Evolutionary conservation across 805 yeast genomes (phyloP).

Genomic region (Candida coquimbonensis): DNA sequence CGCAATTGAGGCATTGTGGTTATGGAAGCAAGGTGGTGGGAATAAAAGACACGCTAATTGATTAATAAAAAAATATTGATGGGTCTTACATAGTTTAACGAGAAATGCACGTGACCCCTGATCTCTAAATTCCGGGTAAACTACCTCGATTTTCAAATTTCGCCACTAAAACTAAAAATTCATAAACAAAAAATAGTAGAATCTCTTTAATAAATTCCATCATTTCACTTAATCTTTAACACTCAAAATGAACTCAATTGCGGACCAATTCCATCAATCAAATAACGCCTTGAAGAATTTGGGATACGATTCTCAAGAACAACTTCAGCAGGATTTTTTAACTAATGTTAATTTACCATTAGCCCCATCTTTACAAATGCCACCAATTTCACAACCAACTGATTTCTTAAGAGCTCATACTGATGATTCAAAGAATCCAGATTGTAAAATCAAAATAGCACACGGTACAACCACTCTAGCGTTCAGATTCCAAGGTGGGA

Average conservation of each 20-base stretch:
- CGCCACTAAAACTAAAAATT: conserved; percentile 1
- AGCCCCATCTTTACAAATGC: conserved; percentile 60
- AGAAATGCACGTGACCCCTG: too few relatives aligned
- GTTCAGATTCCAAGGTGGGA: conserved; percentile 92
- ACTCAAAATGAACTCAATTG: conserved; percentile 20
- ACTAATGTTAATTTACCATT: conserved; percentile 27
- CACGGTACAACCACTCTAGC: conserved; percentile 99
- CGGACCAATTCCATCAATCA: conserved; percentile 15
- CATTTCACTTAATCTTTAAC: too few relatives aligned
- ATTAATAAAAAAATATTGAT: too few relatives aligned
- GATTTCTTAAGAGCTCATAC: conserved; percentile 96
- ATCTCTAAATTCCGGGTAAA: too few relatives aligned
- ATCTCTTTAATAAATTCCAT: too few relatives aligned
- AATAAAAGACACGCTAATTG: conserved; percentile 25
- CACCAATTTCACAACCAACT: conserved; percentile 84
- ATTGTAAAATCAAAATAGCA: conserved; percentile 91
- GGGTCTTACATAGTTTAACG: too few relatives aligned
- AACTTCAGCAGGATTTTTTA: conserved; percentile 28
- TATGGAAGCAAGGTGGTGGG: conserved; percentile 59
- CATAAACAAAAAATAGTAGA: background rate
- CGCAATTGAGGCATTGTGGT: conserved; percentile 87
- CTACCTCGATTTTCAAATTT: background rate
- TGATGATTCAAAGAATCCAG: conserved; percentile 88
- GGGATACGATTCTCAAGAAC: conserved; percentile 25
- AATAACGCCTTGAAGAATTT: conserved; percentile 8